Evolutionary conservation across 164 flowering plant genomes (phyloP).

Genomic region (Vitis rupestris): DNA sequence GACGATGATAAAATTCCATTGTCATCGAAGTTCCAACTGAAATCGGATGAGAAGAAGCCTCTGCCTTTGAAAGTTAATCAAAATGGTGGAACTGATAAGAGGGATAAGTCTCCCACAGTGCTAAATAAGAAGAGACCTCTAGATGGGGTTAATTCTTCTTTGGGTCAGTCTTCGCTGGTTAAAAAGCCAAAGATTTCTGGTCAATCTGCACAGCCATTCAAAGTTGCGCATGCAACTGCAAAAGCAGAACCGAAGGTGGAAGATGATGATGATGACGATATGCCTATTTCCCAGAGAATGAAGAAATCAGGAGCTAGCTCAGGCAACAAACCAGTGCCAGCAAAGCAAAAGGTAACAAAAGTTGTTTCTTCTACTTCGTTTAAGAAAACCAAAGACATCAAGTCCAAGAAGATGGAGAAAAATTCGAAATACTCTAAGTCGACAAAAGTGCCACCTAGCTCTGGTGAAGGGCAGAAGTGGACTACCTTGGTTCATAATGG

Average conservation of each 20-base stretch:
- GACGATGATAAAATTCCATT: slow-evolving; percentile 78
- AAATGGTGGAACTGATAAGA: slow-evolving; percentile 58
- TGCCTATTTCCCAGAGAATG: slow-evolving; percentile 71
- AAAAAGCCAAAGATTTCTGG: slow-evolving; percentile 61
- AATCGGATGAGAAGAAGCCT: slow-evolving; percentile 55
- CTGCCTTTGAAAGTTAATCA: slow-evolving; percentile 41
- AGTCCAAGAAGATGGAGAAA: slow-evolving; percentile 51
- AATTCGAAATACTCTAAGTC: slow-evolving; percentile 65
- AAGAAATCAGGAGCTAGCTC: slow-evolving; percentile 40
- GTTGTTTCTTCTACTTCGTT: slow-evolving; percentile 41
- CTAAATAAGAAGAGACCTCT: slow-evolving; percentile 63
- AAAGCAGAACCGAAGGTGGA: slow-evolving; percentile 56
- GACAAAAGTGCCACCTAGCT: slow-evolving; percentile 63
- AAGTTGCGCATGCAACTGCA: slow-evolving; percentile 37
- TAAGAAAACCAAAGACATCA: slow-evolving; percentile 45
- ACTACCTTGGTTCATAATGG: slow-evolving; percentile 89
- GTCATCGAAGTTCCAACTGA: slow-evolving; percentile 43
- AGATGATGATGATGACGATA: slow-evolving; percentile 50
- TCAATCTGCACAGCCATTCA: slow-evolving; percentile 29
- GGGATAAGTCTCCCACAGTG: slow-evolving; percentile 26
- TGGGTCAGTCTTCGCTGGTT: slow-evolving; percentile 29
- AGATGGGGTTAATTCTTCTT: slow-evolving; percentile 32
- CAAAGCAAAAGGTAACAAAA: slow-evolving; percentile 39
- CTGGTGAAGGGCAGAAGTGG: slow-evolving; percentile 96
- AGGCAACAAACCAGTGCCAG: slow-evolving; percentile 33